A percentile compares a stretch with the other conserved stretches of the same genome.
Conservation (phyloP, 768 basidiomycete species). For the Lentinula sp. region DNA sequence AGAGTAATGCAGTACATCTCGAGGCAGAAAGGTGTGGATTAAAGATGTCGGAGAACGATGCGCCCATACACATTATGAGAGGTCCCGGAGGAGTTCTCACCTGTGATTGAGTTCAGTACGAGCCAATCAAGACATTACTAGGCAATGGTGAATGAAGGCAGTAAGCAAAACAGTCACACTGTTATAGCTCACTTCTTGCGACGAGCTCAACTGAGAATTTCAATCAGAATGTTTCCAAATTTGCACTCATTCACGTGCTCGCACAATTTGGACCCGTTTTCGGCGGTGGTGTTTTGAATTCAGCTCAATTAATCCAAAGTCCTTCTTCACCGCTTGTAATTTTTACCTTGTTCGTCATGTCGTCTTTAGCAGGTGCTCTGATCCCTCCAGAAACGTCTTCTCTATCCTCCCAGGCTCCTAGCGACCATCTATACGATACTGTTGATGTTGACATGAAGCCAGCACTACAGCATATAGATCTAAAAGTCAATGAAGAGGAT, state of each 20-base stretch:
- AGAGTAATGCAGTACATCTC: not conserved
- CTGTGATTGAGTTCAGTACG: not conserved
- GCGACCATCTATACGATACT: constrained; percentile 27
- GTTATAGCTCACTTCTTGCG: not conserved
- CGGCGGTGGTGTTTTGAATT: constrained; percentile 1
- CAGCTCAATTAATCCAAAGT: not conserved
- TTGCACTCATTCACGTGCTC: not conserved
- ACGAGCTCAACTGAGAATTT: not conserved
- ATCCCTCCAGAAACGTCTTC: constrained; percentile 20
- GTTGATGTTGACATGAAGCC: constrained; percentile 18
- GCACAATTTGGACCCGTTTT: not conserved
- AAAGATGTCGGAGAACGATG: not conserved
- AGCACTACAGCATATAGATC: constrained; percentile 7
- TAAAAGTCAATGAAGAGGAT: constrained; percentile 29
- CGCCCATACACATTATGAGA: not conserved
- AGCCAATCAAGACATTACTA: not conserved
- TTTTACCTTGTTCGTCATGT: constrained; percentile 31
- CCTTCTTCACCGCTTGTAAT: constrained; percentile 4
- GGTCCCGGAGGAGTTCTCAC: not conserved
- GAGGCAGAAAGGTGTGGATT: not conserved
- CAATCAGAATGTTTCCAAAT: not conserved
- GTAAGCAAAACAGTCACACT: not conserved
- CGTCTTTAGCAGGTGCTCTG: constrained; percentile 54
- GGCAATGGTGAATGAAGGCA: not conserved
- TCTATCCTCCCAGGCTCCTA: not conserved